Conservation (phyloP, 73 alveolate genomes). For the Tetrahymena elliotti region DNA sequence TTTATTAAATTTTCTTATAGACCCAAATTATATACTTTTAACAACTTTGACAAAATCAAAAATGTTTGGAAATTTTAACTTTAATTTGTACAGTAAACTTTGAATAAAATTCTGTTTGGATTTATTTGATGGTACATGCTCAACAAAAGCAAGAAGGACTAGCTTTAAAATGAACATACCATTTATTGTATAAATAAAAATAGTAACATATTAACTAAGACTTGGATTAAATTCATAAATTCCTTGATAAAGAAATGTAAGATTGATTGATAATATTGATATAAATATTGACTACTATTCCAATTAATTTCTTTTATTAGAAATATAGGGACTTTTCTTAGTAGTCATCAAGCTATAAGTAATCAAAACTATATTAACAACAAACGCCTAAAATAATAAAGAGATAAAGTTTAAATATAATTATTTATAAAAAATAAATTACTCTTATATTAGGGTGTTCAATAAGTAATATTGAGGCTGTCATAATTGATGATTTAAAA, state of each 20-base stretch:
- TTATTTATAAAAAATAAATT: not conserved
- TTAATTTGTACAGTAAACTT: not conserved
- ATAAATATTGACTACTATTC: not conserved
- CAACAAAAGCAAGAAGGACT: not conserved
- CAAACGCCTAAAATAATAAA: not conserved
- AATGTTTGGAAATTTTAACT: not conserved
- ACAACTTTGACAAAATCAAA: not conserved
- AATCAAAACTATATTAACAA: not conserved
- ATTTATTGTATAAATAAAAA: not conserved
- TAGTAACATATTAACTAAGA: not conserved
- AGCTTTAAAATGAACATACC: not conserved
- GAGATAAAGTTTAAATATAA: not conserved
- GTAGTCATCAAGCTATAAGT: not conserved
- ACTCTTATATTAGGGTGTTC: not conserved
- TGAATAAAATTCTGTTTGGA: not conserved
- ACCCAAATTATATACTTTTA: not conserved
- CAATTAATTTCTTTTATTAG: not conserved
- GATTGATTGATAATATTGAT: not conserved
- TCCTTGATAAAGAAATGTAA: not conserved
- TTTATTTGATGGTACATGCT: not conserved
- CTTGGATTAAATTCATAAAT: not conserved
- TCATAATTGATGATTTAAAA: not conserved
- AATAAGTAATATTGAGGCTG: not conserved
- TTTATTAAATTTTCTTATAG: not conserved
- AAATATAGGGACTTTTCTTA: not conserved